A percentile compares a stretch with the other conserved stretches of the same genome.
phyloP scores from a whole-genome alignment of 1,139 yeast genomes.

The Debaryomycetaceae sp. region DNA sequence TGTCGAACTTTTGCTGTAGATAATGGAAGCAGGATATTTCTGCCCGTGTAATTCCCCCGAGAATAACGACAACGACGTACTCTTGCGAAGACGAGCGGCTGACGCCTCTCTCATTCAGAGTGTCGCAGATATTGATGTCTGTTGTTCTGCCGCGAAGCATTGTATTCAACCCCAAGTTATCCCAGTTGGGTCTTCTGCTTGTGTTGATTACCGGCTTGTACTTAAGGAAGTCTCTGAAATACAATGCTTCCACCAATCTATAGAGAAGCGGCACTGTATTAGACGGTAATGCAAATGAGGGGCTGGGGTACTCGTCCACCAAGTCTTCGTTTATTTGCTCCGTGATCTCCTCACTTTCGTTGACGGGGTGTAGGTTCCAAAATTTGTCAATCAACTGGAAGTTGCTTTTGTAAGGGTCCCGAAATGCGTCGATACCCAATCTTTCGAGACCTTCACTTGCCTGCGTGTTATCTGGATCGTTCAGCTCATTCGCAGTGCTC shows the following conservation, averaged over 20 bases:
- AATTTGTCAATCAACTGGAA: slow-evolving; percentile 40
- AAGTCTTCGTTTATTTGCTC: slow-evolving; percentile 5
- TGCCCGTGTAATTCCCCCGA: slow-evolving; percentile 81
- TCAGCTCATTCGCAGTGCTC: slow-evolving; percentile 4
- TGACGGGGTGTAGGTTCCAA: slow-evolving; percentile 44
- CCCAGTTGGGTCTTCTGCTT: slow-evolving; percentile 44
- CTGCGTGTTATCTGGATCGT: slow-evolving; percentile 3
- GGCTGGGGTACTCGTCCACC: slow-evolving; percentile 33
- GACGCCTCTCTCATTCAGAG: slow-evolving; percentile 18
- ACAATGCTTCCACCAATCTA: slow-evolving; percentile 51
- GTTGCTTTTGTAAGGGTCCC: slow-evolving; percentile 28
- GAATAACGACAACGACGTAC: slow-evolving; percentile 48
- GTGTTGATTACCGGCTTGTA: slow-evolving; percentile 42
- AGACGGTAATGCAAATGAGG: slow-evolving; percentile 52
- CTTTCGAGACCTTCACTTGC: slow-evolving; percentile 12
- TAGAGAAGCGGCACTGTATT: slow-evolving; percentile 48
- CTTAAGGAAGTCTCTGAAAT: slow-evolving; percentile 41
- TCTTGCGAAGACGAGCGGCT: slow-evolving; percentile 12
- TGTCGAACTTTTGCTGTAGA: slow-evolving; percentile 39
- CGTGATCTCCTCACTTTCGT: slow-evolving; percentile 12
- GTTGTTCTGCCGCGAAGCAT: slow-evolving; percentile 38
- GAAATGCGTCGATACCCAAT: slow-evolving; percentile 34
- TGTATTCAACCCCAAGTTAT: slow-evolving; percentile 32
- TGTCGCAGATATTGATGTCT: slow-evolving; percentile 34
- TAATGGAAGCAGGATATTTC: slow-evolving; percentile 67